Conservation (phyloP, 2,329 filamentous ascomycete species). For the Aspergillus sp. region DNA sequence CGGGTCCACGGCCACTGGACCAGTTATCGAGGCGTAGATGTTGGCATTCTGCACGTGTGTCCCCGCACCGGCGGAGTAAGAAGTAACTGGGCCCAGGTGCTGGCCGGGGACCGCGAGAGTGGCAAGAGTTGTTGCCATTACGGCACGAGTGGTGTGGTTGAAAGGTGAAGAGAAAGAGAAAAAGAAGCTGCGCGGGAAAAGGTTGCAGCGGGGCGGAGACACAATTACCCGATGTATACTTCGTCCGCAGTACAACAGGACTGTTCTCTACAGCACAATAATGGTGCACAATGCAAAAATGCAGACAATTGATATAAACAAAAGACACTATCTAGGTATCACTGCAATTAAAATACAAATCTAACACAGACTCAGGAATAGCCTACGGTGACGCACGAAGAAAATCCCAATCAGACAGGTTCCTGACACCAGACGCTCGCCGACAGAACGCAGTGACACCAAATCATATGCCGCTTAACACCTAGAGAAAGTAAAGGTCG, state of each 20-base stretch:
- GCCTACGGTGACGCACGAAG: constrained; percentile 18
- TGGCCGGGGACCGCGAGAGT: constrained; percentile 69
- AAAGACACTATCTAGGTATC: constrained; percentile 10
- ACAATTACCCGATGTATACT: constrained; percentile 6
- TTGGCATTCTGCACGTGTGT: constrained; percentile 70
- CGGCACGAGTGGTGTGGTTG: constrained; percentile 5
- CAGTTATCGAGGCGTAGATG: constrained; percentile 75
- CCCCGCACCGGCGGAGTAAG: constrained; percentile 66
- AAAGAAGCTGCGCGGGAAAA: constrained; percentile 5
- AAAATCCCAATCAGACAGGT: constrained; percentile 15
- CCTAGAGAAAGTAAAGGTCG: constrained; percentile 10
- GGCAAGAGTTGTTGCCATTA: constrained; percentile 27
- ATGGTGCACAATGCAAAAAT: background rate
- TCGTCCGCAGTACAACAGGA: too few species aligned
- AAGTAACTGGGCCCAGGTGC: constrained; percentile 57
- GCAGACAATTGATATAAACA: background rate
- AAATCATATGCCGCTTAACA: constrained; percentile 26
- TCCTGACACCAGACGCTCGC: constrained; percentile 29
- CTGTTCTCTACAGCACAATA: background rate
- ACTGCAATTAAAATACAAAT: constrained; percentile 16
- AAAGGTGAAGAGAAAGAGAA: constrained; percentile 1
- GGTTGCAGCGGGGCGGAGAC: constrained; percentile 5
- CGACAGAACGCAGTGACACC: constrained; percentile 16
- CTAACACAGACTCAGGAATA: constrained; percentile 18
- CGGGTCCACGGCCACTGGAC: constrained; percentile 52